phyloP scores from a whole-genome alignment of 345 rosid species.

The Pugionium dolabratum region DNA sequence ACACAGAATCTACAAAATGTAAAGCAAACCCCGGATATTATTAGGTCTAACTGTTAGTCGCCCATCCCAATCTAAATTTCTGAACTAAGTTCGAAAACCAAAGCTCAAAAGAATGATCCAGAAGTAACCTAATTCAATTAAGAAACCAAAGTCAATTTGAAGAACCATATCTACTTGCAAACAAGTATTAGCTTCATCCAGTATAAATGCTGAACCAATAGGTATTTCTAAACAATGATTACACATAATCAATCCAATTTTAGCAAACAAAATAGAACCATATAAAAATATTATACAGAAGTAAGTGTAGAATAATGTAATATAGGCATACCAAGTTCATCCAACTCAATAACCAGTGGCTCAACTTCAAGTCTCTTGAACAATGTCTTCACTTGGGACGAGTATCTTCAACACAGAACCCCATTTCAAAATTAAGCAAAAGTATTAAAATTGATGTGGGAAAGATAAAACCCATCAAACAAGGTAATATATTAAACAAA shows the following conservation, averaged over 20 bases:
- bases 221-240: not conserved
- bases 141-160: not conserved
- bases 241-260: not conserved
- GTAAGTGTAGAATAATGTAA: not conserved
- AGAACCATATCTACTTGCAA: constrained; percentile 8
- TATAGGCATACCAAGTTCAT: constrained; percentile 65
- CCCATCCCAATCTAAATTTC: constrained; percentile 2
- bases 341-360: constrained; percentile 83
- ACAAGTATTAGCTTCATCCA: constrained; percentile 3
- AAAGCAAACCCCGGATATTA: not conserved
- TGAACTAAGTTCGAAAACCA: not conserved
- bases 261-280: not conserved
- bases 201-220: constrained; percentile 2
- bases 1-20: not conserved
- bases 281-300: not conserved
- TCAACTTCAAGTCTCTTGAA: constrained; percentile 66
- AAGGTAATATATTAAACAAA: not conserved
- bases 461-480: not conserved
- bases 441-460: not conserved
- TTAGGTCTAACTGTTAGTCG: not conserved
- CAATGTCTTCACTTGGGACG: constrained; percentile 81
- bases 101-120: constrained; percentile 1
- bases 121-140: constrained; percentile 8
- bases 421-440: no score
- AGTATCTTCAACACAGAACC: constrained; percentile 55